Base-by-base conservation (phyloP, 805 yeast genomes). In the Ogataea henricii region DNA sequence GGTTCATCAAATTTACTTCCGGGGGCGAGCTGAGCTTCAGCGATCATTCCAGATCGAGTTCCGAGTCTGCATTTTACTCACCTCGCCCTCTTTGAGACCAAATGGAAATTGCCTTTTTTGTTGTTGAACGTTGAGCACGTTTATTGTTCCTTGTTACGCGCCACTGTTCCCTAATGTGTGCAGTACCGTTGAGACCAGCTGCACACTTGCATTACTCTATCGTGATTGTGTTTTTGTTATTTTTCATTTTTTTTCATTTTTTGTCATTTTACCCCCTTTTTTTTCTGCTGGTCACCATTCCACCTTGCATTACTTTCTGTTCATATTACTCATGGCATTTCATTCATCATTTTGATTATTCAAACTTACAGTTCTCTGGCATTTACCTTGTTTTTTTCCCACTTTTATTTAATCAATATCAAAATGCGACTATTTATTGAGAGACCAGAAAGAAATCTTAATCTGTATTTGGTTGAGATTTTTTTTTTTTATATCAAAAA, bases 1-100 rank as follows among this genome's bases (percentile, higher is more conserved):
- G 84, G 0, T 76, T 76, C 51, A 61, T 80, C 20, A 64, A 65
- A 32, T 63, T 59, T 14, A 72, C 67, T 32, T 63, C 47, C 6
- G 40, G 43, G 16, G 39, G 16, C 3, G 49, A 46, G 14, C 20
- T 45, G 21, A 37, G 18, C 35, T 12, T 34, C 12, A 33, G 36
- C 34, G 51, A 46, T 21, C 43, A 40, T 66, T 47, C 51, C 26
- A 34, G 50, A 32, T 45, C 54, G 7, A 48, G 54, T 35, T 44
- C 51, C 14, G 53, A 47, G 47, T 48, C 55, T 44, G 48, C 39
- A 13, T 32, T 36, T n/a, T 46, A 26, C 36, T 45, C 55, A 10
- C 48, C 49, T 13, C 35, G 33, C 10, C 49, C 39, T 6, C 29
- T 46, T 22, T 39, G 42, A 41, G 23, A 7, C 14, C 9, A 14